These are phyloP conservation scores for Thalassiosira gravida DNA, from an alignment of 352 stramenopile genomes.

Conservation along the genomic window DNA sequence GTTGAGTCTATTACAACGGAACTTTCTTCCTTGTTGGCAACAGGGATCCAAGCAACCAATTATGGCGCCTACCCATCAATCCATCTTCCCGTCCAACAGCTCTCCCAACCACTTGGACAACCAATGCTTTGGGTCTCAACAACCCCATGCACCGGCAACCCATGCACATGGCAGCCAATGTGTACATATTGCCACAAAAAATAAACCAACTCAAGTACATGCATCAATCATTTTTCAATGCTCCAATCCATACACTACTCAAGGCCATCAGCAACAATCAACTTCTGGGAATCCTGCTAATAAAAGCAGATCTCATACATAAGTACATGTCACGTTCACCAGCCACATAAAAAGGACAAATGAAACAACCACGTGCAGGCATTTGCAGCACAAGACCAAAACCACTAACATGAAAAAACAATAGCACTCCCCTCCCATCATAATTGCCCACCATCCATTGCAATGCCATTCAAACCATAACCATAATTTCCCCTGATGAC, in stretches of 20 bases:
- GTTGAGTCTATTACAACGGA: constrained; percentile 18
- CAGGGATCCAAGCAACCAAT: background rate
- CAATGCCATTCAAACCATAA: background rate
- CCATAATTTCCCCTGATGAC: background rate
- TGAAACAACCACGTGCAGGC: constrained; percentile 12
- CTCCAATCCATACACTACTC: constrained; percentile 27
- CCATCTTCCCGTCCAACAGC: background rate
- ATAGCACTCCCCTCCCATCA: background rate
- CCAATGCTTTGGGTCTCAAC: background rate
- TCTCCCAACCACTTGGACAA: no score
- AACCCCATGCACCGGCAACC: no score
- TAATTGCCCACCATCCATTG: background rate
- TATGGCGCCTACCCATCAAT: constrained; percentile 11
- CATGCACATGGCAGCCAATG: background rate
- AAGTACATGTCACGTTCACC: constrained; percentile 6
- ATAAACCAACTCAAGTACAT: constrained; percentile 38
- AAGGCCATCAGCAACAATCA: constrained; percentile 10
- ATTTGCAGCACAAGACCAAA: constrained; percentile 6
- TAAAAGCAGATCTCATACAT: background rate
- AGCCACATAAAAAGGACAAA: constrained; percentile 30
- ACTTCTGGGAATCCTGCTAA: constrained; percentile 6
- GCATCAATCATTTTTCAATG: constrained; percentile 29
- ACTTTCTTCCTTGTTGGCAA: background rate
- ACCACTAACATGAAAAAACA: background rate
- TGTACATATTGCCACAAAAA: constrained; percentile 1